These are phyloP conservation scores for Leishmania braziliensis DNA, from an alignment of 208 protist species.

Conservation along the genomic window DNA sequence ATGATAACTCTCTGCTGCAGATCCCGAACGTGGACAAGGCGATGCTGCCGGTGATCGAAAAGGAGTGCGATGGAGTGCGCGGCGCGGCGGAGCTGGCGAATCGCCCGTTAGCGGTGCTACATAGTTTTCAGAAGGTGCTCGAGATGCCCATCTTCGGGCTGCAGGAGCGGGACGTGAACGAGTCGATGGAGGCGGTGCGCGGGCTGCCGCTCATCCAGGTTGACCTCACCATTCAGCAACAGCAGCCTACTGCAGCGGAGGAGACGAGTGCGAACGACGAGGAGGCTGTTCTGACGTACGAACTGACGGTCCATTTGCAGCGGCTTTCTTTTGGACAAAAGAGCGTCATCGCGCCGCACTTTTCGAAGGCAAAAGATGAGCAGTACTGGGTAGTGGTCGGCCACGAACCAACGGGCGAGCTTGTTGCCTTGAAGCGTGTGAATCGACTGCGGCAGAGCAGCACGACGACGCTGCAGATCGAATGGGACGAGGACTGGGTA, in stretches of 20 bases:
- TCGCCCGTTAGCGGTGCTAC: slow-evolving; percentile 43
- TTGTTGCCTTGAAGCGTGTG: slow-evolving; percentile 93
- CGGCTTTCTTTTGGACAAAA: slow-evolving; percentile 56
- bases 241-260: slow-evolving; percentile 16
- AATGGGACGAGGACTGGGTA: slow-evolving; percentile 90
- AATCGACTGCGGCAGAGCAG: slow-evolving; percentile 60
- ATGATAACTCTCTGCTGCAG: slow-evolving; percentile 82
- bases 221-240: slow-evolving; percentile 44
- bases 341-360: slow-evolving; percentile 82
- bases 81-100: slow-evolving; percentile 80
- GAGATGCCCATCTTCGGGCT: slow-evolving; percentile 53
- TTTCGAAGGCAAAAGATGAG: slow-evolving; percentile 92
- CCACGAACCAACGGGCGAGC: slow-evolving; percentile 82
- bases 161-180: slow-evolving; percentile 42
- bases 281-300: slow-evolving; percentile 49
- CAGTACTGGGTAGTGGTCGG: slow-evolving; percentile 93
- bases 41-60: slow-evolving; percentile 68
- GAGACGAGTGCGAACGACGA: slow-evolving; percentile 17
- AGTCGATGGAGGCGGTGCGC: slow-evolving; percentile 78
- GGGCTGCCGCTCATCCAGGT: slow-evolving; percentile 83
- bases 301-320: slow-evolving; percentile 63
- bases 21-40: slow-evolving; percentile 80
- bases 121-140: slow-evolving; percentile 58
- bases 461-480: slow-evolving; percentile 65
- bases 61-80: slow-evolving; percentile 55